Evolutionary conservation across 2,329 filamentous ascomycete genomes (phyloP), one percentile per base, ranked within the genome.

Genomic region (Xylariaceae sp.): DNA sequence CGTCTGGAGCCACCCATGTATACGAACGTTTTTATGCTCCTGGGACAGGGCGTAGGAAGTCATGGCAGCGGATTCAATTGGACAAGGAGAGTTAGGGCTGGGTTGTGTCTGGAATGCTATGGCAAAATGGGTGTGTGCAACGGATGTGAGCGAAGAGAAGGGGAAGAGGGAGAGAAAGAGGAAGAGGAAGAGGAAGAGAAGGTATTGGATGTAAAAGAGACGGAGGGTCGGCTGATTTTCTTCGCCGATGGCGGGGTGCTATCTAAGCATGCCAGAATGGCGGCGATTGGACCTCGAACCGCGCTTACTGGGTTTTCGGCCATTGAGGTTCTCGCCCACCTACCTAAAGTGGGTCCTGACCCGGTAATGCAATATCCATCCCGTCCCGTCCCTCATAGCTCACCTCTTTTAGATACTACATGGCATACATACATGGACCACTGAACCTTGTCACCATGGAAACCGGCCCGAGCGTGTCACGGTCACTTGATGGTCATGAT

Each of bases 21-120:
- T 12, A 60, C 69, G 64, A 30, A 69, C 69, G 48, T 71, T 65
- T 65, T 65, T 68, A 62, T 71, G 69, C 60, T 65, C 67, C 57
- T 67, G 55, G n/a, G 68, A 70, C 53, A 71, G 69, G 60, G 69
- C 64, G 57, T 71, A 71, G 44, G 67, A 63, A 57, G 65, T 64
- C 69, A 71, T 71, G 61, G 61, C 61, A 63, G 54, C 30, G 45
- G 29, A 42, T 37, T 26, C 35, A 34, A 50, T 46, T 3, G 35
- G 51, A 47, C 30, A 41, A 37, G 37, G 9, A 30, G 19, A 40
- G 30, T n/a, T 11, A 37, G 35, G 5, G 12, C 12, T 37, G 8
- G 12, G 12, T 37, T 37, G 5, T 7, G 35, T 37, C 5, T 37
- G 12, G 8, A 11, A 11, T 11, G 35, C 35, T 7, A 19, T 19